Percentiles rank a stretch among this genome's conserved stretches.
Evolutionary conservation across 306 rosid species (phyloP).

Genomic region (Glycine soja): DNA sequence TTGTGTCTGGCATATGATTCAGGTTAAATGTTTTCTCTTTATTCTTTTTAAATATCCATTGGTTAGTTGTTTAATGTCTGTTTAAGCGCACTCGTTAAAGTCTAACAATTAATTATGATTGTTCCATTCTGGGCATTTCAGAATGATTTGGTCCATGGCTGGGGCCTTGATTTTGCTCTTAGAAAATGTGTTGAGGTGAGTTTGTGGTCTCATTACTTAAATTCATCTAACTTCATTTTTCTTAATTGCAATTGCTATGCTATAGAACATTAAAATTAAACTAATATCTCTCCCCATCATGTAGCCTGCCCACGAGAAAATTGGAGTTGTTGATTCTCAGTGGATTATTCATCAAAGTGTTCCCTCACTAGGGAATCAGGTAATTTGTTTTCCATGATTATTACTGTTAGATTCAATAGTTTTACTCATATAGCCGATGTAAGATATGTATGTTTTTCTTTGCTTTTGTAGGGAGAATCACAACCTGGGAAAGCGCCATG

Average conservation of each 20-base stretch:
- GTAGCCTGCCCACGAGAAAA: conserved; percentile 98
- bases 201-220: conserved; percentile 19
- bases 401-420: not conserved
- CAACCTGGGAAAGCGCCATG: conserved; percentile 77
- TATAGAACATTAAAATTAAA: conserved; percentile 6
- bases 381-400: conserved; percentile 42
- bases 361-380: conserved; percentile 96
- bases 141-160: conserved; percentile 98
- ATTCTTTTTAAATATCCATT: not conserved
- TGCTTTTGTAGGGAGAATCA: conserved; percentile 74
- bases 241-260: conserved; percentile 7
- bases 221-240: not conserved
- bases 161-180: conserved; percentile 98
- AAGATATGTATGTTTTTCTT: conserved; percentile 37
- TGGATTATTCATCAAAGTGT: conserved; percentile 95
- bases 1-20: conserved; percentile 98
- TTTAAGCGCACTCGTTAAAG: conserved; percentile 22
- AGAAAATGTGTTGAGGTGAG: conserved; percentile 93
- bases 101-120: conserved; percentile 23
- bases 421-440: not conserved
- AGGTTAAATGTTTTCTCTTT: conserved; percentile 55
- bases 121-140: conserved; percentile 47
- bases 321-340: conserved; percentile 97
- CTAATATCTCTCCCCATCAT: conserved; percentile 31
- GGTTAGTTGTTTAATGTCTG: conserved; percentile 25